Percentiles rank a stretch among this genome's conserved stretches.
phyloP scores from a whole-genome alignment of 2,329 filamentous ascomycete genomes.

The Polychaeton citri region DNA sequence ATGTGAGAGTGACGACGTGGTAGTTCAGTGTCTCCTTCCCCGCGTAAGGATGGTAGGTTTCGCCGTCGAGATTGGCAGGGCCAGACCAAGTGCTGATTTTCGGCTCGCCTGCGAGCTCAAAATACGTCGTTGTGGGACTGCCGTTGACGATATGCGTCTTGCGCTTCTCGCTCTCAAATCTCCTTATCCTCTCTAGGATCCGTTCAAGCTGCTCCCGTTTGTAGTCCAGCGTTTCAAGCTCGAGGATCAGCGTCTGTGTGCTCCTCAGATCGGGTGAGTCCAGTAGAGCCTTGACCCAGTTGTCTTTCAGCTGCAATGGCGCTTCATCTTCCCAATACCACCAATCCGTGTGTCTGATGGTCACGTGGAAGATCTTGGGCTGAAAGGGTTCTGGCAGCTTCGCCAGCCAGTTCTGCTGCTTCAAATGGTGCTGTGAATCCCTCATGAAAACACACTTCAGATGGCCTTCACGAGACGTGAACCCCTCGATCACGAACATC shows the following conservation, averaged over 20 bases:
- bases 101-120: conserved; percentile 6
- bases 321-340: conserved; percentile 21
- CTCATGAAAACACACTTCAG: conserved; percentile 2
- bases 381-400: neutral
- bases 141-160: conserved; percentile 12
- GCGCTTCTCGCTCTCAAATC: conserved; percentile 24
- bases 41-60: conserved; percentile 33
- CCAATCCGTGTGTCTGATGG: conserved; percentile 24
- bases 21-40: conserved; percentile 28
- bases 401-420: neutral
- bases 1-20: conserved; percentile 30
- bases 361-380: conserved; percentile 15
- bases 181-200: conserved; percentile 26
- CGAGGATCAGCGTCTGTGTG: conserved; percentile 10
- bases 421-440: neutral
- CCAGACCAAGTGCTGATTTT: conserved; percentile 31
- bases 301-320: conserved; percentile 11
- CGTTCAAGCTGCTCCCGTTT: conserved; percentile 33
- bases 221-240: conserved; percentile 35
- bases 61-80: conserved; percentile 26
- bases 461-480: conserved; percentile 1
- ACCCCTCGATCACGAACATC: conserved; percentile 15
- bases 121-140: conserved; percentile 6
- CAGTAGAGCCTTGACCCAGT: conserved; percentile 13
- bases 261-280: conserved; percentile 18